Evolutionary conservation across 495 filamentous ascomycete species (phyloP), one percentile per base, ranked within the genome.

Genomic region (Penicillium cataractarum): DNA sequence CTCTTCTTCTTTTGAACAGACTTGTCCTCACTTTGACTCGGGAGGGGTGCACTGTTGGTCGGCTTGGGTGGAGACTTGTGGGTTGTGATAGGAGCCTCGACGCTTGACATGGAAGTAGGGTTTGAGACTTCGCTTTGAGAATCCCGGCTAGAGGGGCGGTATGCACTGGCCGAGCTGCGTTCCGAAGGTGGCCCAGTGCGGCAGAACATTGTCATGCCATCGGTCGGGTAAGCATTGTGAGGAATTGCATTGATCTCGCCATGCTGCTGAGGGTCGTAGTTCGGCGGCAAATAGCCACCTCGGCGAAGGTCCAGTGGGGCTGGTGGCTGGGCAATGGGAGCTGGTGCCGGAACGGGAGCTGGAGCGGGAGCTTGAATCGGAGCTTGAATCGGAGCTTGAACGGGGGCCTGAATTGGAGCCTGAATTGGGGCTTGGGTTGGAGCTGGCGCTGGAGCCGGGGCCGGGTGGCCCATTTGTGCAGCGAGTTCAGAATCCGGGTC

Each of bases 161-260:
- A 67, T 82, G 86, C 75, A 63, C 89, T 90, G 35, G 90, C 88
- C 33, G 90, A 92, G 74, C 90, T 94, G 55, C 89, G 86, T 46
- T 96, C 93, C 22, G 93, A 97, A 46, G 90, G 89, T 49, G 91
- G 88, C 0, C 89, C 92, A 26, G 90, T 88, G 60, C 95, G 87
- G 76, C 96, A 98, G 65, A 97, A 91, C 90, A 98, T 97, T 2
- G 95, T 98, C 96, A 98, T 98, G 33, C 95, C 96, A 73, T 99
- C 95, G 67, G 91, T 87, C 5, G 94, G 95, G 70, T 97, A 97
- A 21, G 93, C 91, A 65, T 98, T 96, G 71, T 97, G 93, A 35
- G 93, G 93, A 17, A 96, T 84, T 26, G 84, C 75, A 2, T 86
- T 78, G 58, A 91, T 85, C 60, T 90, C 86, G 27, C 84, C 83